phyloP scores from a whole-genome alignment of 2,329 filamentous ascomycete genomes.

The Ophioceras dolichostomum region DNA sequence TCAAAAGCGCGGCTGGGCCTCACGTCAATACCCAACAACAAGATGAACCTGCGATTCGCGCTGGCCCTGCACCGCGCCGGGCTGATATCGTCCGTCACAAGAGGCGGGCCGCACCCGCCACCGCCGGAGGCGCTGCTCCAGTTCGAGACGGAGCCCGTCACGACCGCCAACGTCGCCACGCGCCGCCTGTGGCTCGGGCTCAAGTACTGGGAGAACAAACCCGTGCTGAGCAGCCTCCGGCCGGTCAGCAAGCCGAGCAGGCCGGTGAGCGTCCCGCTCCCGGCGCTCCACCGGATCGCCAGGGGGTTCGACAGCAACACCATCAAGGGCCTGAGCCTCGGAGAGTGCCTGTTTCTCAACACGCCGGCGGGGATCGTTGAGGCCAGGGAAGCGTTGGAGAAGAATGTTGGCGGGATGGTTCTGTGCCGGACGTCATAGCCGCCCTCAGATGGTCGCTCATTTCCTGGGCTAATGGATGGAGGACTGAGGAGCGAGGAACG shows the following conservation, averaged over 20 bases:
- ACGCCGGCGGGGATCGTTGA: conserved; percentile 74
- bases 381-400: conserved; percentile 68
- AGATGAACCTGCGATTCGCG: conserved; percentile 64
- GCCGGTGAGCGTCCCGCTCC: conserved; percentile 51
- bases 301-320: conserved; percentile 58
- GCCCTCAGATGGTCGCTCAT: too few relatives aligned
- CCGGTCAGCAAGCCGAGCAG: conserved; percentile 65
- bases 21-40: conserved; percentile 70
- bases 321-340: conserved; percentile 62
- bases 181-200: conserved; percentile 77
- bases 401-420: conserved; percentile 67
- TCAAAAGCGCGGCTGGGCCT: conserved; percentile 71
- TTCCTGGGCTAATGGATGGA: too few relatives aligned
- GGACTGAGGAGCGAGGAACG: too few relatives aligned
- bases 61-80: conserved; percentile 73
- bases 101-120: conserved; percentile 47
- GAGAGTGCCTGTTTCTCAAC: conserved; percentile 70
- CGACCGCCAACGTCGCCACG: conserved; percentile 56
- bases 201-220: conserved; percentile 78
- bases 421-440: conserved; percentile 54
- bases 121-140: conserved; percentile 30
- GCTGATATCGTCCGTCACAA: conserved; percentile 68
- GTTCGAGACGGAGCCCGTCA: conserved; percentile 43
- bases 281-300: conserved; percentile 51
- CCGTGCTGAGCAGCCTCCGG: conserved; percentile 57